phyloP scores from a whole-genome alignment of 75 land plant genomes.

The Pinus albicaulis region DNA sequence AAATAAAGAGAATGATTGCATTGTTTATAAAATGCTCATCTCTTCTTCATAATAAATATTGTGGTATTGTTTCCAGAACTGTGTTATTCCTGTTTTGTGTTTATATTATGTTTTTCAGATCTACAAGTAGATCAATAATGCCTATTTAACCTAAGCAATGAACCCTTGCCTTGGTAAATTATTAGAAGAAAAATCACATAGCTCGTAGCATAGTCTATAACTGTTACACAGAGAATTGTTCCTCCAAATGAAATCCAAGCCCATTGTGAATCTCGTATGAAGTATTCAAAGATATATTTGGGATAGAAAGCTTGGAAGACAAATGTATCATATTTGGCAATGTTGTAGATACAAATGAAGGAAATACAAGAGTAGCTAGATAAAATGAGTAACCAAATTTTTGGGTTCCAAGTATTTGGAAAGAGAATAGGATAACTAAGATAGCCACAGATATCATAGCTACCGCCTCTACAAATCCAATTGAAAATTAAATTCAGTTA shows the following conservation, averaged over 20 bases:
- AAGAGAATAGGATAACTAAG: constrained; percentile 29
- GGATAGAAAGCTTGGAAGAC: constrained; percentile 48
- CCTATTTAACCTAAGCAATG: too few relatives aligned
- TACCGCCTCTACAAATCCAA: constrained; percentile 26
- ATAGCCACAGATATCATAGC: constrained; percentile 32
- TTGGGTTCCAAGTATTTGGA: constrained; percentile 52
- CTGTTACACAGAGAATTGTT: constrained; percentile 45
- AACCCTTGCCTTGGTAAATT: background rate
- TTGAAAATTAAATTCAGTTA: background rate
- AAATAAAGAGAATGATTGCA: too few relatives aligned
- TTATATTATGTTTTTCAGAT: too few relatives aligned
- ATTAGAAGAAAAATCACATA: background rate
- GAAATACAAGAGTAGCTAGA: constrained; percentile 21
- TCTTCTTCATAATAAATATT: too few relatives aligned
- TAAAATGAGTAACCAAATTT: constrained; percentile 54
- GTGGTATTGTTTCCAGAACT: too few relatives aligned
- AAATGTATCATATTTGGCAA: constrained; percentile 29
- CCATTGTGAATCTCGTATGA: constrained; percentile 17
- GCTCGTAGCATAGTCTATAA: constrained; percentile 1
- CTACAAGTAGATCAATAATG: too few relatives aligned
- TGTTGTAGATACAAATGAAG: constrained; percentile 35
- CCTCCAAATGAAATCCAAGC: constrained; percentile 62
- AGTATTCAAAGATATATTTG: constrained; percentile 32
- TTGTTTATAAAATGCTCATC: too few relatives aligned
- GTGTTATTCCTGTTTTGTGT: too few relatives aligned